Evolutionary conservation across 495 filamentous ascomycete genomes (phyloP).

Genomic region (Lophiotrema nucula): DNA sequence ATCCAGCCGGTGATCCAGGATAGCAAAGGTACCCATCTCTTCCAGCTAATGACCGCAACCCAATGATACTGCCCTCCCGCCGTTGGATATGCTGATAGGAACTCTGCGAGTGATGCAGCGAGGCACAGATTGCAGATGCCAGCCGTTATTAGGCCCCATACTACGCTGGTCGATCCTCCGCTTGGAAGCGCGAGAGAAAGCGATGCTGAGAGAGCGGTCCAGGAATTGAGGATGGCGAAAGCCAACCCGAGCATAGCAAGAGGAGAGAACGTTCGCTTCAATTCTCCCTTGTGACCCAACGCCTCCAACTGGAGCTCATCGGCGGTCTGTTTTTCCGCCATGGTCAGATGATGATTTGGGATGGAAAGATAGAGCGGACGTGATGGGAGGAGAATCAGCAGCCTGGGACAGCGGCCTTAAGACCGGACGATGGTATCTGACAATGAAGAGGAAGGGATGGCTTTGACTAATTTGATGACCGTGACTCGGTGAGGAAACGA

Average conservation of each 20-base stretch:
- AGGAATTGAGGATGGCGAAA: constrained; percentile 61
- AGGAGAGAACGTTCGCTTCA: constrained; percentile 47
- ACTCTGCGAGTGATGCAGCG: constrained; percentile 69
- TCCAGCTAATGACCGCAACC: constrained; percentile 65
- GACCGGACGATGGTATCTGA: neutral
- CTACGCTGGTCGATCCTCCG: constrained; percentile 53
- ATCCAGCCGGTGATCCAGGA: constrained; percentile 76
- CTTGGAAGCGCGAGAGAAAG: constrained; percentile 54
- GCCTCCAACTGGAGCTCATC: constrained; percentile 44
- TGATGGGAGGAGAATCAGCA: too few species aligned
- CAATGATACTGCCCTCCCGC: constrained; percentile 65
- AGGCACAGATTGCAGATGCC: constrained; percentile 72
- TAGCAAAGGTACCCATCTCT: constrained; percentile 59
- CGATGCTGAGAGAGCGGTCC: constrained; percentile 57
- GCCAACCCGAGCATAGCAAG: constrained; percentile 60
- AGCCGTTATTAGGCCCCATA: constrained; percentile 66
- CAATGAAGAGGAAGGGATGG: too few species aligned
- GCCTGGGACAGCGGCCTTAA: too few species aligned
- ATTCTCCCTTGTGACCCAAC: constrained; percentile 41
- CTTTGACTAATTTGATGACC: too few species aligned
- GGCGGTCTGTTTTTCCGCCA: constrained; percentile 21
- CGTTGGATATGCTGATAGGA: constrained; percentile 70
- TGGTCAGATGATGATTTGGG: constrained; percentile 26
- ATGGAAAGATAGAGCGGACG: too few species aligned
- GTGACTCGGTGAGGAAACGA: too few species aligned